Evolutionary conservation across 768 basidiomycete genomes (phyloP).

Genomic region (Sporobolomyces phaffii): DNA sequence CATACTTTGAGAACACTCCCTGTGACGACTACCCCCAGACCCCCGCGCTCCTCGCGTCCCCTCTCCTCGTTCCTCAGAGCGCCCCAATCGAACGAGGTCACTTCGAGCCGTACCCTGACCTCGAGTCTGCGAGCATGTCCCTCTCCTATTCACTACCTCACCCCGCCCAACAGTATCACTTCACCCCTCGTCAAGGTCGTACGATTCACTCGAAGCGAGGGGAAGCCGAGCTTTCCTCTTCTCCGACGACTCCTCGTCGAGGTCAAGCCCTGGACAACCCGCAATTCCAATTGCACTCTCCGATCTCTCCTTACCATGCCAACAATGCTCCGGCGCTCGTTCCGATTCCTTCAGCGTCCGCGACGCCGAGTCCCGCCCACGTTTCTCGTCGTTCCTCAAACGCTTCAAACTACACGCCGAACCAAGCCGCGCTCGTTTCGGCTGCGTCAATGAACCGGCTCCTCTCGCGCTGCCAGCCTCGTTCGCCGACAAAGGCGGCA

Average conservation of each 20-base stretch:
- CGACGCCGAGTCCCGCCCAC: neutral
- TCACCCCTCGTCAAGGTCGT: constrained; percentile 4
- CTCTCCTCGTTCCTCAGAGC: neutral
- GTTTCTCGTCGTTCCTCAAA: constrained; percentile 9
- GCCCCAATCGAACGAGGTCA: constrained; percentile 19
- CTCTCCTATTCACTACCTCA: constrained; percentile 23
- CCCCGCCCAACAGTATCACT: constrained; percentile 1
- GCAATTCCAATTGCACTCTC: constrained; percentile 4
- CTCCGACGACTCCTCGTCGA: neutral
- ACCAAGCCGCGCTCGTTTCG: constrained; percentile 24
- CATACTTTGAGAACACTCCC: neutral
- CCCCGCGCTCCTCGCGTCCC: constrained; percentile 12
- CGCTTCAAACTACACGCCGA: constrained; percentile 3
- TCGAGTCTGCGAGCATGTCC: neutral
- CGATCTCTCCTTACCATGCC: neutral
- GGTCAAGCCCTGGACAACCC: neutral
- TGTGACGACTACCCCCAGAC: neutral
- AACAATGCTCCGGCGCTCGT: neutral
- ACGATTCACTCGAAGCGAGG: constrained; percentile 16
- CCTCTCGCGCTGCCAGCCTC: constrained; percentile 6
- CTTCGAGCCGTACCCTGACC: constrained; percentile 23
- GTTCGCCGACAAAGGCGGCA: neutral
- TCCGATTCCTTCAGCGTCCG: constrained; percentile 4
- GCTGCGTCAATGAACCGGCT: constrained; percentile 33
- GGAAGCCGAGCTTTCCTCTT: neutral